Conservation (phyloP, 805 yeast genomes). For the Sugiyamaella marilandica region DNA sequence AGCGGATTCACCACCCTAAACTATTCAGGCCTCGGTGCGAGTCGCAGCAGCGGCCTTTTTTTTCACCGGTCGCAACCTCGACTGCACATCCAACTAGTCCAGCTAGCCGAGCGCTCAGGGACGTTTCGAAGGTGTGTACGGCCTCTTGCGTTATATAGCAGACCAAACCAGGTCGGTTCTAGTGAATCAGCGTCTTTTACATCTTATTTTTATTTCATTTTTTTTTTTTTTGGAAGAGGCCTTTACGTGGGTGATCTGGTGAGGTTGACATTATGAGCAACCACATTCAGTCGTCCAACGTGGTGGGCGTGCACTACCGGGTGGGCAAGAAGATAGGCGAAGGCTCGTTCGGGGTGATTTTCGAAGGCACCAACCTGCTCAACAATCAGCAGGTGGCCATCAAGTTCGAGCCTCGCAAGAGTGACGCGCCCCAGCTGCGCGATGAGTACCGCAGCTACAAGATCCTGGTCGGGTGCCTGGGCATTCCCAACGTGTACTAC, state of each 20-base stretch:
- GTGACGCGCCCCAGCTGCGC: conserved; percentile 95
- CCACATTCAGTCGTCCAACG: conserved; percentile 45
- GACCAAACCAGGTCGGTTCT: too few relatives aligned
- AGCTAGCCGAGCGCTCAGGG: too few relatives aligned
- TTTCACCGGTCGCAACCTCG: too few relatives aligned
- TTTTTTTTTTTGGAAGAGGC: not conserved
- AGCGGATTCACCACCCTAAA: too few relatives aligned
- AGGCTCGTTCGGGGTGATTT: conserved; percentile 96
- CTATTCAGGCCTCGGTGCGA: too few relatives aligned
- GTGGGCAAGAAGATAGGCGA: conserved; percentile 98
- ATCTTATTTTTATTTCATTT: too few relatives aligned
- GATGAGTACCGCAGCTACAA: conserved; percentile 97
- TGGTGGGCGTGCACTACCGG: conserved; percentile 92
- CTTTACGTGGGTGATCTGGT: not conserved
- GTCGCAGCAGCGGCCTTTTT: too few relatives aligned
- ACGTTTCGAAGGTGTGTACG: too few relatives aligned
- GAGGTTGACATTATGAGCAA: conserved; percentile 5
- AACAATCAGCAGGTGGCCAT: conserved; percentile 93
- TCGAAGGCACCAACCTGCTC: conserved; percentile 89
- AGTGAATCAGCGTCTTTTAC: too few relatives aligned
- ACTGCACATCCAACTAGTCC: too few relatives aligned
- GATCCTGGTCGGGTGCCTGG: conserved; percentile 71
- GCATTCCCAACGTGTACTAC: conserved; percentile 95
- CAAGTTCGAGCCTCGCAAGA: conserved; percentile 90
- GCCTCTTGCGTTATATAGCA: too few relatives aligned